Evolutionary conservation across 169 alveolate genomes (phyloP).

Genomic region (Plasmodium coatneyi): DNA sequence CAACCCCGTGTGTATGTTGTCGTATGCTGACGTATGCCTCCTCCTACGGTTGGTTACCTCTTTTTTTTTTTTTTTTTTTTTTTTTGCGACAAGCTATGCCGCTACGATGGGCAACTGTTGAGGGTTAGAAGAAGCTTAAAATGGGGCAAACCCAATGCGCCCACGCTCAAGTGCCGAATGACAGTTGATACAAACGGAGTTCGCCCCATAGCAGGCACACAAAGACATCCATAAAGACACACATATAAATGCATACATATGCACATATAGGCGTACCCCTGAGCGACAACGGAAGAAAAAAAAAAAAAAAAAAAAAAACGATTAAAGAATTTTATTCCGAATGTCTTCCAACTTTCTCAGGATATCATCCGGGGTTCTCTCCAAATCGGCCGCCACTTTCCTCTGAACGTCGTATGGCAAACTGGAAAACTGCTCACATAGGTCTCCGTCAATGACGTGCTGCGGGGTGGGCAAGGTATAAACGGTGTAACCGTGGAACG

Average conservation of each 20-base stretch:
- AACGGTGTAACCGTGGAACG: not conserved
- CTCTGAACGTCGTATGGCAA: constrained; percentile 89
- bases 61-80: no score
- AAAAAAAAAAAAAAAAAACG: not conserved
- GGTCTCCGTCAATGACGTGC: constrained; percentile 98
- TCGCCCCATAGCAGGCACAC: not conserved
- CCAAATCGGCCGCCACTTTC: constrained; percentile 93
- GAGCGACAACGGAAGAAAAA: not conserved
- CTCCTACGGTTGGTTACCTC: not conserved
- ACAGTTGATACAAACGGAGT: not conserved
- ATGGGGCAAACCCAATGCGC: not conserved
- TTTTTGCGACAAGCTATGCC: not conserved
- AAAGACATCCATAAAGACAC: not conserved
- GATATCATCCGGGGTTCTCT: constrained; percentile 93
- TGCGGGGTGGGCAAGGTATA: constrained; percentile 1
- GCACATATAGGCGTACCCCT: not conserved
- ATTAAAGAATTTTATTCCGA: constrained; percentile 92
- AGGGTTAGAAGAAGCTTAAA: not conserved
- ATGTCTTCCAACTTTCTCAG: constrained; percentile 95
- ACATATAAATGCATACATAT: not conserved
- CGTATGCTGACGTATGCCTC: not conserved
- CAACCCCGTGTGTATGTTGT: not conserved
- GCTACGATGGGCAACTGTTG: not conserved
- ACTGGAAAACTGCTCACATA: constrained; percentile 93
- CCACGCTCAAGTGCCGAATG: not conserved